Conservation (phyloP, 2,329 filamentous ascomycete genomes). For the Emydomyces testavorans region DNA sequence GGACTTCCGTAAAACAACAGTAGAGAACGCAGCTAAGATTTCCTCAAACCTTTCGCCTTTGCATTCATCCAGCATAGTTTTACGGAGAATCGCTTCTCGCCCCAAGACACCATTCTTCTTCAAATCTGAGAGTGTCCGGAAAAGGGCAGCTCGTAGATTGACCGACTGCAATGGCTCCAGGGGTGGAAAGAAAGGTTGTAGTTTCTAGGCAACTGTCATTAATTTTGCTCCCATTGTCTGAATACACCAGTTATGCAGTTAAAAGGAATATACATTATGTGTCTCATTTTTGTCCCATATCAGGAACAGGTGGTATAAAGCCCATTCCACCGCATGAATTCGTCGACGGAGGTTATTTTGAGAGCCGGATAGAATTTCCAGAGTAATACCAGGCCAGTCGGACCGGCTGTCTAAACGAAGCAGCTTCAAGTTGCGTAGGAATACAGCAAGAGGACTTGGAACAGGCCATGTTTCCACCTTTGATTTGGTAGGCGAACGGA, state of each 20-base stretch:
- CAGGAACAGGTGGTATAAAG: constrained; percentile 73
- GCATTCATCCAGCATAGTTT: constrained; percentile 95
- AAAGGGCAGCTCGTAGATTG: constrained; percentile 74
- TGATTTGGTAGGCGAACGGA: constrained; percentile 21
- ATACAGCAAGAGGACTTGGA: constrained; percentile 50
- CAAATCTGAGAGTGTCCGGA: constrained; percentile 66
- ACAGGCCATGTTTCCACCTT: constrained; percentile 29
- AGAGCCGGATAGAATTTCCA: constrained; percentile 58
- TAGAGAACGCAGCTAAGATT: constrained; percentile 71
- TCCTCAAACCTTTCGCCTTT: constrained; percentile 85
- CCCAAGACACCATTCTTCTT: constrained; percentile 81
- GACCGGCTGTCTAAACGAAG: constrained; percentile 63
- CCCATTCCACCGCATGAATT: constrained; percentile 77
- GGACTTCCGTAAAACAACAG: constrained; percentile 62
- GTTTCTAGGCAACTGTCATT: constrained; percentile 48
- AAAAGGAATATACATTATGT: constrained; percentile 46
- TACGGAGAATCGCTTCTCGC: constrained; percentile 67
- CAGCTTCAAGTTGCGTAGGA: constrained; percentile 72
- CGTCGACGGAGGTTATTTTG: constrained; percentile 69
- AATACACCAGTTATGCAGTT: background rate
- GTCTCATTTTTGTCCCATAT: constrained; percentile 72
- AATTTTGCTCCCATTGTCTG: background rate
- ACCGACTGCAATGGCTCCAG: constrained; percentile 81
- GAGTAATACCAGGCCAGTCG: constrained; percentile 70
- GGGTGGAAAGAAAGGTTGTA: constrained; percentile 82